A percentile compares a stretch with the other conserved stretches of the same genome.
These are phyloP conservation scores for Diddensiella santjacobensis DNA, from an alignment of 805 yeast species.

Conservation along the genomic window DNA sequence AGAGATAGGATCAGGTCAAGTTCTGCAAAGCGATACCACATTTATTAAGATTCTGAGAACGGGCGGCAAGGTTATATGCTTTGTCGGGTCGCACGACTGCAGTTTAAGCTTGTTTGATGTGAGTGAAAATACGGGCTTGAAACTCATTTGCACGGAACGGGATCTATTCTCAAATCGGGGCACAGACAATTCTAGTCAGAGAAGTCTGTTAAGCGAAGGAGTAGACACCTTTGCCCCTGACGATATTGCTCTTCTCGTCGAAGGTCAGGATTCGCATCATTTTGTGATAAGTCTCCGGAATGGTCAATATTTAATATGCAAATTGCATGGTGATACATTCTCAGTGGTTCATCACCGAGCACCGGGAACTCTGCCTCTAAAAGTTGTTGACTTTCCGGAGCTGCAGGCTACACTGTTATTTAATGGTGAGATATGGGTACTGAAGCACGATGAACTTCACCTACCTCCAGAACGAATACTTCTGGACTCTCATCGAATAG, in stretches of 20 bases:
- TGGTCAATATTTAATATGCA: not conserved
- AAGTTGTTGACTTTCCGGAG: not conserved
- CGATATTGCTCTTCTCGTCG: not conserved
- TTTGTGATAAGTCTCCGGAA: not conserved
- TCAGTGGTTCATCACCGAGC: not conserved
- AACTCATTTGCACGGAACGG: not conserved
- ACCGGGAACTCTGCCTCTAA: not conserved
- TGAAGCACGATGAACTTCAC: not conserved
- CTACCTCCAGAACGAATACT: not conserved
- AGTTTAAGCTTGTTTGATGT: not conserved
- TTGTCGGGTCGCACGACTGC: not conserved
- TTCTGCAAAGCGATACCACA: not conserved
- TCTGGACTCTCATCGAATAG: not conserved
- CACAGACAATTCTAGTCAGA: not conserved
- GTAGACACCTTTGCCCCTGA: not conserved
- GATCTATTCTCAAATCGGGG: not conserved
- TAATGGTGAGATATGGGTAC: not conserved
- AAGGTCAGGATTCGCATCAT: too few species aligned
- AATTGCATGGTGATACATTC: not conserved
- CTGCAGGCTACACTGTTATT: not conserved
- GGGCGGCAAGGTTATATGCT: not conserved
- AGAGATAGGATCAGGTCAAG: not conserved
- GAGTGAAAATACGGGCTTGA: not conserved
- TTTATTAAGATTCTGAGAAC: not conserved
- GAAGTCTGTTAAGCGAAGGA: not conserved